A percentile compares a stretch with the other conserved stretches of the same genome.
Evolutionary conservation across 2,329 filamentous ascomycete genomes (phyloP).

Genomic region (Colletotrichum spaethianum): DNA sequence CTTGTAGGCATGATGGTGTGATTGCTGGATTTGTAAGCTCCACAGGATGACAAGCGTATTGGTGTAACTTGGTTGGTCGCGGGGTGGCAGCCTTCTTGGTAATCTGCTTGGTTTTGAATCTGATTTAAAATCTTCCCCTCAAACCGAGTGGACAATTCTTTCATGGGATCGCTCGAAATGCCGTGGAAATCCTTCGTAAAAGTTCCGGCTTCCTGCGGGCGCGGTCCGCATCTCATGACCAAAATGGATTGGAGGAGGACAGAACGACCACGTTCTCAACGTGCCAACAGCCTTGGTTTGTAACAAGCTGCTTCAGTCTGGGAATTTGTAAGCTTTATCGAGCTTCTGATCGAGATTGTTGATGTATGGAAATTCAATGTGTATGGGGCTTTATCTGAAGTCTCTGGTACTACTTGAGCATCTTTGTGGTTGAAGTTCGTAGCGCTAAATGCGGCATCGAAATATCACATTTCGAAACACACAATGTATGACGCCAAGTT

Average conservation of each 20-base stretch:
- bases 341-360: not conserved
- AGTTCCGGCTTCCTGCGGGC: not conserved
- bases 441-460: too few relatives aligned
- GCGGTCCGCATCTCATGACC: not conserved
- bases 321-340: not conserved
- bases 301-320: not conserved
- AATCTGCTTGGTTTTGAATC: not conserved
- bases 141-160: not conserved
- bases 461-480: too few relatives aligned
- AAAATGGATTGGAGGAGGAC: too few relatives aligned
- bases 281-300: not conserved
- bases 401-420: too few relatives aligned
- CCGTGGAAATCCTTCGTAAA: not conserved
- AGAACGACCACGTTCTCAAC: not conserved
- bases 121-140: not conserved
- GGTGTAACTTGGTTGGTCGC: not conserved
- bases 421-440: too few relatives aligned
- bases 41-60: not conserved
- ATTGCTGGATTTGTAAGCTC: constrained; percentile 19
- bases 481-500: too few relatives aligned
- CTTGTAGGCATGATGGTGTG: constrained; percentile 1
- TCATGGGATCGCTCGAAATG: not conserved
- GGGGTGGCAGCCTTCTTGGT: constrained; percentile 10
- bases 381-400: too few relatives aligned
- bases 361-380: too few relatives aligned